phyloP scores from a whole-genome alignment of 1,284 basidiomycete genomes.

The Cutaneotrichosporon cutaneum region DNA sequence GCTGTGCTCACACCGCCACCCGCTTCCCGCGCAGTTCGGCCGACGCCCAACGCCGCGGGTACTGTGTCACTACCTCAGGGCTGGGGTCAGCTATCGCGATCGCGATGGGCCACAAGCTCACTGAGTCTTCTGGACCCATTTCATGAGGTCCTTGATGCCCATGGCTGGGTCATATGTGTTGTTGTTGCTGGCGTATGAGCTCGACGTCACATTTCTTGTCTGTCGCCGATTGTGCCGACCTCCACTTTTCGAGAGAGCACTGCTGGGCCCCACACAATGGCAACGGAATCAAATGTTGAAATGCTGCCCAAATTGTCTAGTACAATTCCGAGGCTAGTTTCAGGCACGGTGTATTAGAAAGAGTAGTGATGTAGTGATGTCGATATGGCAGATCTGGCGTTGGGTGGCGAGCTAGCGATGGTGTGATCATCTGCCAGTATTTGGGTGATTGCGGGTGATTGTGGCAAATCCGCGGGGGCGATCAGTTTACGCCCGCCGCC shows the following conservation, averaged over 20 bases:
- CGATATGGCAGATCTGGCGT: too few relatives aligned
- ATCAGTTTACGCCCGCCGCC: background rate
- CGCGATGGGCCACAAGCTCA: slow-evolving; percentile 23
- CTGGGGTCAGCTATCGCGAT: slow-evolving; percentile 24
- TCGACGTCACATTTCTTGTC: background rate
- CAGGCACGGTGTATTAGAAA: too few relatives aligned
- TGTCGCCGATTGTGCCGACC: background rate
- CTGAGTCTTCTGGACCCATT: slow-evolving; percentile 42
- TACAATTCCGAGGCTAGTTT: background rate
- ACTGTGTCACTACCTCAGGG: slow-evolving; percentile 32
- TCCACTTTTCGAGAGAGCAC: background rate
- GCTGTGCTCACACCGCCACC: slow-evolving; percentile 42
- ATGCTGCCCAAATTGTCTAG: background rate
- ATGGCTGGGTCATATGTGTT: slow-evolving; percentile 23
- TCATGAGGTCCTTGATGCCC: slow-evolving; percentile 45
- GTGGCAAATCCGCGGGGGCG: background rate
- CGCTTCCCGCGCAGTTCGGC: slow-evolving; percentile 39
- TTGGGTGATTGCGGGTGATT: background rate
- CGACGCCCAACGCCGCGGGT: slow-evolving; percentile 38
- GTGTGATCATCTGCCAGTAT: background rate
- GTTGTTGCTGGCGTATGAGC: background rate
- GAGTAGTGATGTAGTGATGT: too few relatives aligned
- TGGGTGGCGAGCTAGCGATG: too few relatives aligned
- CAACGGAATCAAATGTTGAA: background rate
- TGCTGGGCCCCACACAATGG: background rate